These are phyloP conservation scores for Pestalotiopsis sp. DNA, from an alignment of 2,329 filamentous ascomycete species.

Conservation along the genomic window DNA sequence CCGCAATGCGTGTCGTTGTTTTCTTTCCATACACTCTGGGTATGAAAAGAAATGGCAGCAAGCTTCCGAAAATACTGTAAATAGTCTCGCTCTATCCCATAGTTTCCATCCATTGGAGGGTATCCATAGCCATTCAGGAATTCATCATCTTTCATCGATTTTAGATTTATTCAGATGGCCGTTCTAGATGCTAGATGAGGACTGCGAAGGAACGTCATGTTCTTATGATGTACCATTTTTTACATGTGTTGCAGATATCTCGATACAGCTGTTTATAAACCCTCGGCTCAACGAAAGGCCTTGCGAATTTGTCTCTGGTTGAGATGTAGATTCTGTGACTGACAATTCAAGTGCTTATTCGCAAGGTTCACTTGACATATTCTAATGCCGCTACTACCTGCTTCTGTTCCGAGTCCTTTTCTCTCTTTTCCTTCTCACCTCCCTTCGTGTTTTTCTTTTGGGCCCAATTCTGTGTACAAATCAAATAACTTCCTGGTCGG, in stretches of 20 bases:
- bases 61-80: not conserved
- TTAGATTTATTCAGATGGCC: no score
- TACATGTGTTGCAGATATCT: not conserved
- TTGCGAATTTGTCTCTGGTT: not conserved
- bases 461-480: not conserved
- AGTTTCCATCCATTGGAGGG: not conserved
- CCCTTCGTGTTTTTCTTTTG: no score
- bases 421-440: not conserved
- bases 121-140: not conserved
- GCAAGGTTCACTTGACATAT: not conserved
- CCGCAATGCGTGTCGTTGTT: not conserved
- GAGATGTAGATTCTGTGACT: not conserved
- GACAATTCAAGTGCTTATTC: not conserved
- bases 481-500: not conserved
- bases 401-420: not conserved
- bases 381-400: not conserved
- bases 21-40: not conserved
- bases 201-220: no score
- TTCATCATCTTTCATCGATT: not conserved
- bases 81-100: not conserved
- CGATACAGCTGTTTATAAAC: not conserved
- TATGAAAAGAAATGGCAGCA: not conserved
- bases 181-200: no score
- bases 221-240: not conserved
- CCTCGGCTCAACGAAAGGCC: no score